Conservation (phyloP, 257 asterid genomes). For the Forsythia suspensa region DNA sequence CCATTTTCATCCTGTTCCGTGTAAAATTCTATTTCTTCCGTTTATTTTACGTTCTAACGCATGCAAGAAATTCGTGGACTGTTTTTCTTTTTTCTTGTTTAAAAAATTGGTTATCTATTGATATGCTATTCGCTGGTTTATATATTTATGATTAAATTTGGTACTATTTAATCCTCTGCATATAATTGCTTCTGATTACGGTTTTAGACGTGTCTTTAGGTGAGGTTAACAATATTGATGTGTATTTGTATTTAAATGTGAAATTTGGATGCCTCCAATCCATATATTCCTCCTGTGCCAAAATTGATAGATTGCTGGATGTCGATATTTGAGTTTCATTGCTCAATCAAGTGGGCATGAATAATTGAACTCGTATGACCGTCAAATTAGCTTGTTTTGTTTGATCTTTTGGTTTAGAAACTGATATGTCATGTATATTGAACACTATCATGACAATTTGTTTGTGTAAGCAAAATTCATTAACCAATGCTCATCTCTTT, state of each 20-base stretch:
- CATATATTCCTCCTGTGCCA: not conserved
- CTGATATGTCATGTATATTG: not conserved
- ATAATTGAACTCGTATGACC: not conserved
- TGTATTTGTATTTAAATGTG: not conserved
- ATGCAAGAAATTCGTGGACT: not conserved
- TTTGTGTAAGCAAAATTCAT: not conserved
- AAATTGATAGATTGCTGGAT: not conserved
- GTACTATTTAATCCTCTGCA: not conserved
- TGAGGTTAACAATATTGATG: too few relatives aligned
- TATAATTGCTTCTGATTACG: not conserved
- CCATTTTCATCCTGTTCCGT: not conserved
- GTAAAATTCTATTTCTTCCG: not conserved
- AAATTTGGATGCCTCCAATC: not conserved
- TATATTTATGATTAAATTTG: not conserved
- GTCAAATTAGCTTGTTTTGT: not conserved
- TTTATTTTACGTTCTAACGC: not conserved
- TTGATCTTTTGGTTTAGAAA: not conserved
- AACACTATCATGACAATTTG: conserved; percentile 4
- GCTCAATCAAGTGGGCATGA: not conserved
- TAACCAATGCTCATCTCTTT: not conserved
- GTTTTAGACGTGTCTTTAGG: not conserved
- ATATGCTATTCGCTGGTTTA: too few relatives aligned
- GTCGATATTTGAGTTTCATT: not conserved
- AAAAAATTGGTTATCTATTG: not conserved
- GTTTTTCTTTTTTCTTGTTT: not conserved